Evolutionary conservation across 1,139 yeast genomes (phyloP).

Genomic region (Yamadazyma atmosphaerica): DNA sequence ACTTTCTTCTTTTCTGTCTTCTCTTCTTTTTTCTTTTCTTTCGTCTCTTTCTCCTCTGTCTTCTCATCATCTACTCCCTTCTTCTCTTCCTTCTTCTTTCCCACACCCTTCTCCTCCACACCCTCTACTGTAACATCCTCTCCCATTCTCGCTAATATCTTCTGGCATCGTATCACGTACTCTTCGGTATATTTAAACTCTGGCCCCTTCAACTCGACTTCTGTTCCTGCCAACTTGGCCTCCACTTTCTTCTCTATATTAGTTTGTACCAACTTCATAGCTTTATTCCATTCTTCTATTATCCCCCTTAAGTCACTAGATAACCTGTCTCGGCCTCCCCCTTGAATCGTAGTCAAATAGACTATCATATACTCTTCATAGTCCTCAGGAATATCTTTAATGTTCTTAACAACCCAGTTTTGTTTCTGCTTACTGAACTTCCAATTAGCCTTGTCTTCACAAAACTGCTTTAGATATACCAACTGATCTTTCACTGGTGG

Average conservation of each 20-base stretch:
- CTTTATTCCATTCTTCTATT: constrained; percentile 57
- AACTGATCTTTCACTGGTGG: constrained; percentile 85
- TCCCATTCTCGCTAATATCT: constrained; percentile 32
- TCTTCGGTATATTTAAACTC: constrained; percentile 27
- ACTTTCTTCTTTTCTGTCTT: constrained; percentile 3
- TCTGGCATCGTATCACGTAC: constrained; percentile 48
- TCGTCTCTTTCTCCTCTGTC: constrained; percentile 1
- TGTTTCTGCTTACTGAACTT: constrained; percentile 93
- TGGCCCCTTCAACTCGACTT: constrained; percentile 19
- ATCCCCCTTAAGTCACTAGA: constrained; percentile 50
- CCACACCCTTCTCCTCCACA: too few relatives aligned
- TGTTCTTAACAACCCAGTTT: constrained; percentile 82
- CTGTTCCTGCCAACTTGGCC: constrained; percentile 29
- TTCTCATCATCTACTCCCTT: constrained; percentile 10
- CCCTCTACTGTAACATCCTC: too few relatives aligned
- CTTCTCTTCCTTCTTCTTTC: constrained; percentile 16
- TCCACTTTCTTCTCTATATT: constrained; percentile 38
- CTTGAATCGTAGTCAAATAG: constrained; percentile 72
- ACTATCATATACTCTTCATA: constrained; percentile 55
- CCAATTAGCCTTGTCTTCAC: constrained; percentile 67
- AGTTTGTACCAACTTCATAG: constrained; percentile 42
- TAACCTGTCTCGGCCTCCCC: constrained; percentile 66
- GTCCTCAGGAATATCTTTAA: constrained; percentile 52
- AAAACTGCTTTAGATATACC: constrained; percentile 67
- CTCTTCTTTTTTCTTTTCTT: constrained; percentile 18